Conservation (phyloP, 441 rosid genomes). For the Aquilaria agallochum region DNA sequence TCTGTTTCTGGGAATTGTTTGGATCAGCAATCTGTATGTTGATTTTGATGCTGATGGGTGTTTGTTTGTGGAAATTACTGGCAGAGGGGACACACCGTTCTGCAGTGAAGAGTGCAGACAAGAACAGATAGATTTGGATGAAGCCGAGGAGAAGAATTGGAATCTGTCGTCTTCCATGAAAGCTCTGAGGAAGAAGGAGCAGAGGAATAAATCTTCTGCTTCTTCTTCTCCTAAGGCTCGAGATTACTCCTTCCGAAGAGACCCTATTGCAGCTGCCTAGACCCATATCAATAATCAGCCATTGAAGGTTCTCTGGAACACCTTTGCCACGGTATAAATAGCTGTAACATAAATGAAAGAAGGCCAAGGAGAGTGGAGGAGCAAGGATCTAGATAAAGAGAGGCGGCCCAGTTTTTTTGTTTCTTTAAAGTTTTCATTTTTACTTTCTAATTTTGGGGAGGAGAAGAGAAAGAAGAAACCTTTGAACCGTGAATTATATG, state of each 20-base stretch:
- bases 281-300: constrained; percentile 2
- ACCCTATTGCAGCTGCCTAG: constrained; percentile 58
- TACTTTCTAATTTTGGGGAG: background rate
- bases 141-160: constrained; percentile 34
- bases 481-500: constrained; percentile 14
- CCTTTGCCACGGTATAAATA: background rate
- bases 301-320: background rate
- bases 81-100: constrained; percentile 49
- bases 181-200: constrained; percentile 44
- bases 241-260: constrained; percentile 31
- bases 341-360: background rate
- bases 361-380: constrained; percentile 24
- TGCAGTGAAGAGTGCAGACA: constrained; percentile 51
- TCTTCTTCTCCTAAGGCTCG: constrained; percentile 41
- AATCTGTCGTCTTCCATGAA: constrained; percentile 52
- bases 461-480: background rate
- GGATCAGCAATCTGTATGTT: background rate
- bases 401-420: too few species aligned
- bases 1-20: background rate
- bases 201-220: constrained; percentile 15
- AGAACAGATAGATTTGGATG: constrained; percentile 37
- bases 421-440: too few species aligned
- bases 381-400: too few species aligned
- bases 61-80: constrained; percentile 1
- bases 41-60: constrained; percentile 6